Conservation (phyloP, 345 rosid genomes). For the Aethionema arabicum region DNA sequence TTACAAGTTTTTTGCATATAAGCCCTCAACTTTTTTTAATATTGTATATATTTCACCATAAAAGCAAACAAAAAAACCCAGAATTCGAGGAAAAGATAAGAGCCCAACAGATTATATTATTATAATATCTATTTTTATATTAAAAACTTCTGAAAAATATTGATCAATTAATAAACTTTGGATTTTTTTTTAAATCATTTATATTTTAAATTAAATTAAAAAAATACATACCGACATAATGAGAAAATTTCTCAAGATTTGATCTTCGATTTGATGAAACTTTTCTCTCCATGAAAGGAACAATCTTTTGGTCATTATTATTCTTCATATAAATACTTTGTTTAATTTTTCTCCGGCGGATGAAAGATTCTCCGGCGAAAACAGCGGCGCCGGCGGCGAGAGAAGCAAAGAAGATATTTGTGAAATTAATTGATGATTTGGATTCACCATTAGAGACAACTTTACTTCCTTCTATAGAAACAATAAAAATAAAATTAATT, state of each 20-base stretch:
- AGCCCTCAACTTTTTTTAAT: no score
- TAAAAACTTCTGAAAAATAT: no score
- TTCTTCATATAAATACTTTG: constrained; percentile 20
- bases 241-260: constrained; percentile 70
- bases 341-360: constrained; percentile 12
- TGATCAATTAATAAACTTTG: no score
- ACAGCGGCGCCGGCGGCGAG: constrained; percentile 15
- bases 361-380: constrained; percentile 28
- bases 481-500: constrained; percentile 10
- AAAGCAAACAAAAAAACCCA: no score
- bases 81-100: no score
- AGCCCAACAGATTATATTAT: no score
- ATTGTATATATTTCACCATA: no score
- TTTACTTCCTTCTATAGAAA: constrained; percentile 31
- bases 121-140: no score
- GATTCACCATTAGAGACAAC: constrained; percentile 29
- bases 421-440: constrained; percentile 14
- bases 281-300: constrained; percentile 47
- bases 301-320: constrained; percentile 28
- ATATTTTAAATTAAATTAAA: no score
- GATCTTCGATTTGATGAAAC: constrained; percentile 53
- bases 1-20: no score
- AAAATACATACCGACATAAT: constrained; percentile 61
- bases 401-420: constrained; percentile 21
- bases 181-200: no score